Conservation (phyloP, 352 stramenopile species). For the Globisporangium okanoganense region DNA sequence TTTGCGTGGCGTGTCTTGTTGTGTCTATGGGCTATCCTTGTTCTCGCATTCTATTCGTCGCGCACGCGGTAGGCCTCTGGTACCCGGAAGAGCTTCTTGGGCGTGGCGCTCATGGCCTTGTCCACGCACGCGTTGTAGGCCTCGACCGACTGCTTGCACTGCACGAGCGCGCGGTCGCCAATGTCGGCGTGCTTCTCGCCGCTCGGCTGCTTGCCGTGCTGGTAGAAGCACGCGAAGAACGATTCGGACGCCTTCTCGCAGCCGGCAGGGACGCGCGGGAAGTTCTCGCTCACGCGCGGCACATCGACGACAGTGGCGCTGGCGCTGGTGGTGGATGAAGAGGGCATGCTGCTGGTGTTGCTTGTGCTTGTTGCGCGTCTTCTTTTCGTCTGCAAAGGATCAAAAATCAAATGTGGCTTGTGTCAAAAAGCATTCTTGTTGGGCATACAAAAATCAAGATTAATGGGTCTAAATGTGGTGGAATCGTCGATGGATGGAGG, state of each 20-base stretch:
- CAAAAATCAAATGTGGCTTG: slow-evolving; percentile 10
- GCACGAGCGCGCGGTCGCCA: slow-evolving; percentile 57
- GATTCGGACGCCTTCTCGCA: slow-evolving; percentile 63
- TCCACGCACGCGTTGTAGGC: slow-evolving; percentile 81
- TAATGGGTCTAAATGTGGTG: slow-evolving; percentile 5
- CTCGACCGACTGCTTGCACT: slow-evolving; percentile 48
- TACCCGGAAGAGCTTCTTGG: slow-evolving; percentile 78
- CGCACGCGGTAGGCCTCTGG: slow-evolving; percentile 75
- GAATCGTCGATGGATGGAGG: slow-evolving; percentile 3
- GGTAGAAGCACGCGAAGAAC: slow-evolving; percentile 85
- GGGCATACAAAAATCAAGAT: slow-evolving; percentile 53
- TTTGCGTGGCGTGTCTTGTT: not conserved
- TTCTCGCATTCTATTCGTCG: slow-evolving; percentile 23
- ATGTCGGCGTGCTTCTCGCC: slow-evolving; percentile 52
- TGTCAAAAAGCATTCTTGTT: slow-evolving; percentile 15
- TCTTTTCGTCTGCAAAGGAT: not conserved
- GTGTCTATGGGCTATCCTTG: not conserved
- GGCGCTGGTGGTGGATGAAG: not conserved
- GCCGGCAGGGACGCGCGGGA: slow-evolving; percentile 65
- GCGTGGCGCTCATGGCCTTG: slow-evolving; percentile 38
- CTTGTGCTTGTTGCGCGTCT: slow-evolving; percentile 9
- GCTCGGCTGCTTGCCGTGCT: slow-evolving; percentile 68
- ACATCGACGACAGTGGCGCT: slow-evolving; percentile 20
- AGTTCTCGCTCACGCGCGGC: slow-evolving; percentile 66
- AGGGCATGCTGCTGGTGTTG: slow-evolving; percentile 6